Percentiles rank a stretch among this genome's conserved stretches.
These are phyloP conservation scores for Camellia granthamiana DNA, from an alignment of 148 eudicot species.

Conservation along the genomic window DNA sequence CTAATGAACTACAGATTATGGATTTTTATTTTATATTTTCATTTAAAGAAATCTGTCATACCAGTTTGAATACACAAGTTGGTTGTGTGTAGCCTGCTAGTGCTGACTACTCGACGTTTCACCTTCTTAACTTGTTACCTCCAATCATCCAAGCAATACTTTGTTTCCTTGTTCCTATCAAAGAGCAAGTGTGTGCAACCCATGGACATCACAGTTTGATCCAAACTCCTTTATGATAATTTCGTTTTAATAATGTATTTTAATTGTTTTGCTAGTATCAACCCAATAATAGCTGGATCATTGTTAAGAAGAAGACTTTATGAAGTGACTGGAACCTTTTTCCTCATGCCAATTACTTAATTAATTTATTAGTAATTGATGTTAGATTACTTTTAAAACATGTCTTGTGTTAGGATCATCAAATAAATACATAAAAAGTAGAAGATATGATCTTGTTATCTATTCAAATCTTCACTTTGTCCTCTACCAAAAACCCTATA, in stretches of 20 bases:
- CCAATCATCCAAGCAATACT: no score
- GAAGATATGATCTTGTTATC: not conserved
- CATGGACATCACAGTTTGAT: not conserved
- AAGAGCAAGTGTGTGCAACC: not conserved
- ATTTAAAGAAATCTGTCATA: not conserved
- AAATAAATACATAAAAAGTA: not conserved
- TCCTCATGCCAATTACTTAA: not conserved
- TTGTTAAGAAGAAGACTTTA: not conserved
- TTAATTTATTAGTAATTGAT: not conserved
- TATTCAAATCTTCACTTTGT: not conserved
- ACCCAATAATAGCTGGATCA: not conserved
- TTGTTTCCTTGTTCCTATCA: not conserved
- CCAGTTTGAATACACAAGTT: not conserved
- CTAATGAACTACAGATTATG: not conserved
- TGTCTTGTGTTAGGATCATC: not conserved
- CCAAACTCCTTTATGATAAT: not conserved
- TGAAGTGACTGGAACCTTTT: not conserved
- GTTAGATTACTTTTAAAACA: not conserved
- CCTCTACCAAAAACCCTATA: no score
- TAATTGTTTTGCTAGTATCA: not conserved
- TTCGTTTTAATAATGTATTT: not conserved
- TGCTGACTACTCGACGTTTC: not conserved
- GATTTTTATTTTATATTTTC: not conserved
- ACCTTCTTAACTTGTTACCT: not conserved
- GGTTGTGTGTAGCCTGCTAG: not conserved